Base-by-base conservation (phyloP, 2,329 filamentous ascomycete species). In the Teratosphaeria gauchensis region DNA sequence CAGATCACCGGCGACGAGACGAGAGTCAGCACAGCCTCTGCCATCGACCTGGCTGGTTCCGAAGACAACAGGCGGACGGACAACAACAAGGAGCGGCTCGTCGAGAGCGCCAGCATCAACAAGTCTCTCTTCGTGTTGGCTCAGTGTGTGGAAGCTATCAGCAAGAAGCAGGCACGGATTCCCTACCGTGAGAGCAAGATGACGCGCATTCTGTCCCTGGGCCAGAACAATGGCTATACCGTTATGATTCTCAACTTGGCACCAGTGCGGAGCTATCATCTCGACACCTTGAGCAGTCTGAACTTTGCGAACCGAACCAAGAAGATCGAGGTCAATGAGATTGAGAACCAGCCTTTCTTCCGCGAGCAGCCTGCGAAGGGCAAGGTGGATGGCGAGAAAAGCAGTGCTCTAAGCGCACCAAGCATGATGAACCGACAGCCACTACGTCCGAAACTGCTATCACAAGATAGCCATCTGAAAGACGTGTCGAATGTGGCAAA, bases 101-200 rank as follows among this genome's bases (percentile, higher is more conserved):
- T 96, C n/a, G 92, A 97, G 74, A 96, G 91, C 46, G 91, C 92
- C 0, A 92, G 90, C 69, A 97, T 97, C 78, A 97, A 97, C 81
- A 97, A 96, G 77, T 95, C 90, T 63, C 80, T 97, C 6, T 97
- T 97, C 68, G 92, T 96, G 19, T 77, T 97, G 54, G 92, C 90
- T 51, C 91, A 96, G 72, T 97, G 92, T 68, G 92, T 97, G 56
- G 92, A 97, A 71, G 92, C 92, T 58, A 97, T 97, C 70, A 89
- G 88, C 68, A 84, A 84, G 71, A 86, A 86, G 68, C 82, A 85
- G 61, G 73, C 75, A 66, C 84, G 92, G 35, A 92, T 97, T 68
- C 92, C 94, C 0, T 97, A 95, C 72, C 83, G 92, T 58, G 92
- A 96, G 72, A 94, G 89, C 57, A 96, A 97, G 78, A 96, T 97